Percentiles rank a stretch among this genome's conserved stretches.
phyloP scores from a whole-genome alignment of 352 stramenopile species.

The Globisporangium lucens region DNA sequence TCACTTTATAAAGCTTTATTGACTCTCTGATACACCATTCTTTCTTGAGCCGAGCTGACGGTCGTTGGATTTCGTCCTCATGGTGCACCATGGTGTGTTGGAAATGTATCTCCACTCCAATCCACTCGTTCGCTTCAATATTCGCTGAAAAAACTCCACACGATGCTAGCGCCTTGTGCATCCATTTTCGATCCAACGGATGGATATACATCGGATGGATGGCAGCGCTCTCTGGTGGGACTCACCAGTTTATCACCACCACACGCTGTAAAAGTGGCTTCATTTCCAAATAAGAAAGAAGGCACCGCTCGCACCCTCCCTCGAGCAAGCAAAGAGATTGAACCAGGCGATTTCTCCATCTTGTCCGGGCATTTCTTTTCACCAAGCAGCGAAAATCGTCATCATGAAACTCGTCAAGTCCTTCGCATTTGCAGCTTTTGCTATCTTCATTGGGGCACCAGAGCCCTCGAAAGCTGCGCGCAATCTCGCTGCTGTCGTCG shows the following conservation, averaged over 20 bases:
- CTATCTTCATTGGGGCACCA: too few species aligned
- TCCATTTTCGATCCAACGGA: not conserved
- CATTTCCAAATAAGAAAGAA: not conserved
- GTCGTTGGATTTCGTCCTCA: not conserved
- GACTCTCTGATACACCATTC: not conserved
- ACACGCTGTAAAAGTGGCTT: too few species aligned
- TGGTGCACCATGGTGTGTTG: not conserved
- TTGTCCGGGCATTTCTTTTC: too few species aligned
- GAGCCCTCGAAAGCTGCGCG: constrained; percentile 14
- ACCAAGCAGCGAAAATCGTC: not conserved
- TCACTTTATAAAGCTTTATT: not conserved
- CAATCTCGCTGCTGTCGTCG: constrained; percentile 42
- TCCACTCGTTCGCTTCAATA: not conserved
- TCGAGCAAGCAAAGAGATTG: too few species aligned
- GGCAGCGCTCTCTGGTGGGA: too few species aligned
- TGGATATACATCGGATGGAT: too few species aligned
- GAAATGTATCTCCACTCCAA: not conserved
- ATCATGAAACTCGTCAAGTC: not conserved
- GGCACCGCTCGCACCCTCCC: too few species aligned
- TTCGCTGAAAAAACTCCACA: not conserved
- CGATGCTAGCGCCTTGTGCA: too few species aligned
- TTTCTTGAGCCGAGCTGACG: not conserved
- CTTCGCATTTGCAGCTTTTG: too few species aligned
- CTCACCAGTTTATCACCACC: too few species aligned
- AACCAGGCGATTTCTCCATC: too few species aligned